Percentiles rank a stretch among this genome's conserved stretches.
Conservation (phyloP, 352 stramenopile species). For the Pythium aphanidermatum region DNA sequence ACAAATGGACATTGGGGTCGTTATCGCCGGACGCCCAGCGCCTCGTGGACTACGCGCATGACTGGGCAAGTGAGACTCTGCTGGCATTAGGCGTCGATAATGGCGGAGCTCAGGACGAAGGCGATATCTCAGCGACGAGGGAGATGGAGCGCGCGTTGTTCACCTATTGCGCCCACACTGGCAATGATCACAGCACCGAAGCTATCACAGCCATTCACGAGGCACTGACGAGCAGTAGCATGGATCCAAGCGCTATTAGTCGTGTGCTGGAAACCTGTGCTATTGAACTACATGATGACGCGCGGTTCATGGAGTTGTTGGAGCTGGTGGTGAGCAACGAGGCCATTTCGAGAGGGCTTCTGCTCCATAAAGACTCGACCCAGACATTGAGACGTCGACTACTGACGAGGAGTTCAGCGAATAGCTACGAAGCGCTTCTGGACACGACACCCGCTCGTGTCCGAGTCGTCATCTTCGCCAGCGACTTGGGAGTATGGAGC, state of each 20-base stretch:
- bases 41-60: constrained; percentile 14
- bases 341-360: too few species aligned
- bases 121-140: not conserved
- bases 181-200: not conserved
- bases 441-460: constrained; percentile 2
- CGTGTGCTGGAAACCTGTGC: constrained; percentile 10
- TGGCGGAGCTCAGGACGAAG: not conserved
- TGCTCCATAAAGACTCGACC: too few species aligned
- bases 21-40: constrained; percentile 1
- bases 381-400: not conserved
- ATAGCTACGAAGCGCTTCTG: too few species aligned
- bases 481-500: constrained; percentile 6
- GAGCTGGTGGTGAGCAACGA: constrained; percentile 1
- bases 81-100: constrained; percentile 6
- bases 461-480: constrained; percentile 7
- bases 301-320: constrained; percentile 2
- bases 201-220: not conserved
- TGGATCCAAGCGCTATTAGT: not conserved
- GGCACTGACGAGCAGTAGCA: not conserved
- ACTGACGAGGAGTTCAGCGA: not conserved
- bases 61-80: constrained; percentile 19
- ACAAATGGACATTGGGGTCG: constrained; percentile 7
- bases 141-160: constrained; percentile 9
- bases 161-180: not conserved
- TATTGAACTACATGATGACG: not conserved